Percentiles rank a stretch among this genome's conserved stretches.
These are phyloP conservation scores for Magnaporthiopsis poae DNA, from an alignment of 2,329 filamentous ascomycete species.

Conservation along the genomic window DNA sequence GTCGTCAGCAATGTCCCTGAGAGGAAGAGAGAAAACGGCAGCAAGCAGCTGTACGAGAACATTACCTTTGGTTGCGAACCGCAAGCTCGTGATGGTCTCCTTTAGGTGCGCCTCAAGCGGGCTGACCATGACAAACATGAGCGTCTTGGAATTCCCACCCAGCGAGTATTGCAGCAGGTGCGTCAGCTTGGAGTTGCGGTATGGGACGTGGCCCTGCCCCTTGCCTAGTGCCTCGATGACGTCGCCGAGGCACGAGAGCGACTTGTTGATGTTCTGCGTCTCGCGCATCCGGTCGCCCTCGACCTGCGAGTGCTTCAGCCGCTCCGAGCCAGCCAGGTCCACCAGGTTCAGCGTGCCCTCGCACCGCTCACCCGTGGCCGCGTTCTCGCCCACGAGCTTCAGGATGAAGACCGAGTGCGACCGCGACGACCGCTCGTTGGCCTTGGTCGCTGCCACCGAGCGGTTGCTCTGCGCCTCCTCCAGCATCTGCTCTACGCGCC, in stretches of 20 bases:
- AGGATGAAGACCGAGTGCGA: constrained; percentile 96
- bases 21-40: constrained; percentile 17
- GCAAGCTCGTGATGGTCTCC: constrained; percentile 87
- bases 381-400: constrained; percentile 62
- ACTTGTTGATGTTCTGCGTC: constrained; percentile 96
- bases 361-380: constrained; percentile 67
- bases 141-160: constrained; percentile 89
- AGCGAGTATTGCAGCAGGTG: constrained; percentile 90
- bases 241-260: constrained; percentile 80
- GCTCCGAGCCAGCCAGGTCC: constrained; percentile 86
- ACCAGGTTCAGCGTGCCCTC: constrained; percentile 93
- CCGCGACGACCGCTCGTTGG: constrained; percentile 86
- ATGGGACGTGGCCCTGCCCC: constrained; percentile 66
- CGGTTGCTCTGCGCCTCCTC: constrained; percentile 74
- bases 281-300: constrained; percentile 83
- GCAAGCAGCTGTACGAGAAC: constrained; percentile 6
- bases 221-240: constrained; percentile 82
- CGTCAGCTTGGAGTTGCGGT: constrained; percentile 92
- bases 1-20: not conserved
- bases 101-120: constrained; percentile 81
- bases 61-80: constrained; percentile 84
- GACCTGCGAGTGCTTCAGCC: constrained; percentile 75
- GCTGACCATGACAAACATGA: constrained; percentile 99
- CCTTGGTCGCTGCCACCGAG: constrained; percentile 90
- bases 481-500: constrained; percentile 71